Evolutionary conservation across 306 rosid species (phyloP).

Genomic region (Dicorynia guianensis): DNA sequence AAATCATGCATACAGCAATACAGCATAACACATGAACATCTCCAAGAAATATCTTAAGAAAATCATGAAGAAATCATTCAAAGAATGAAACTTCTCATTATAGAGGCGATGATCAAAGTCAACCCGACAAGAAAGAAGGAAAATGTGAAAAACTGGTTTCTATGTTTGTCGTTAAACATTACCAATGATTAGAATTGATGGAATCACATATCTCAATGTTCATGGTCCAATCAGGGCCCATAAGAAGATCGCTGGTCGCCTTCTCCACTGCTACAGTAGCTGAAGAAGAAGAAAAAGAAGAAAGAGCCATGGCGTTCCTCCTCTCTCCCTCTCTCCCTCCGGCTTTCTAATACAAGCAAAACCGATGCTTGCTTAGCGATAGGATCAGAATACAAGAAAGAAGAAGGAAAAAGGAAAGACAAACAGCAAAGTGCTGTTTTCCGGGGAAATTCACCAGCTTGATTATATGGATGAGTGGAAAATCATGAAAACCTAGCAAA

Average conservation of each 20-base stretch:
- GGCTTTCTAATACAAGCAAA: slow-evolving; percentile 33
- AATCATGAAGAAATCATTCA: slow-evolving; percentile 20
- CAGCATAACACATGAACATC: slow-evolving; percentile 24
- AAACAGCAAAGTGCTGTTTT: slow-evolving; percentile 14
- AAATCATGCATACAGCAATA: neutral
- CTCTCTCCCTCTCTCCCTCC: neutral
- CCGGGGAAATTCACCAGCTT: slow-evolving; percentile 28
- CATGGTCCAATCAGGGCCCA: slow-evolving; percentile 99
- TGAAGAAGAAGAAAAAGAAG: slow-evolving; percentile 65
- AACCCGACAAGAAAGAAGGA: slow-evolving; percentile 30
- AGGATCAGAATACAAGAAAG: neutral
- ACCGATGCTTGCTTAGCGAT: slow-evolving; percentile 21
- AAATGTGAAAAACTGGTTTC: too few species aligned
- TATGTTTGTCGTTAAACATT: slow-evolving; percentile 36
- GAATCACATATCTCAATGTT: slow-evolving; percentile 99
- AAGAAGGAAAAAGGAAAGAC: slow-evolving; percentile 32
- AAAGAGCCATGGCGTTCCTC: slow-evolving; percentile 50
- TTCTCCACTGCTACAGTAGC: slow-evolving; percentile 95
- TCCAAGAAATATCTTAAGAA: slow-evolving; percentile 34
- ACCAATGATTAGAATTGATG: slow-evolving; percentile 92
- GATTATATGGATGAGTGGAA: slow-evolving; percentile 36
- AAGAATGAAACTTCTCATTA: neutral
- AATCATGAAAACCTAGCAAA: slow-evolving; percentile 58
- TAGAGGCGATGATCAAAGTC: slow-evolving; percentile 37
- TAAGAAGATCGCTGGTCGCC: slow-evolving; percentile 99